Conservation (phyloP, 768 basidiomycete genomes). For the Leccinum arenicola region DNA sequence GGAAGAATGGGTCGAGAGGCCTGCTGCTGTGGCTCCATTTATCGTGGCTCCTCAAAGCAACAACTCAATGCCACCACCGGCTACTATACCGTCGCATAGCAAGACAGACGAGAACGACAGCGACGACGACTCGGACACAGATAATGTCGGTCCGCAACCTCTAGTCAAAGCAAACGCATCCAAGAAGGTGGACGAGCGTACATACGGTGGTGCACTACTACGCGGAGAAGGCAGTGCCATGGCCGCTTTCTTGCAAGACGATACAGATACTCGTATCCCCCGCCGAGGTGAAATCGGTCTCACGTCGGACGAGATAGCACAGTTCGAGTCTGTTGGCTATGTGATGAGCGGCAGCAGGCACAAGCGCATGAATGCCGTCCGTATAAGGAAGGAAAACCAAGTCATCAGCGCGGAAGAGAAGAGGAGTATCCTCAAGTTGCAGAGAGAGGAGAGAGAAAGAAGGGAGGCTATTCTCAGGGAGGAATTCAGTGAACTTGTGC, state of each 20-base stretch:
- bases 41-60: slow-evolving; percentile 22
- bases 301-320: slow-evolving; percentile 80
- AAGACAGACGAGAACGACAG: slow-evolving; percentile 33
- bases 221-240: slow-evolving; percentile 97
- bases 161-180: slow-evolving; percentile 38
- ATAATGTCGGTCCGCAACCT: slow-evolving; percentile 76
- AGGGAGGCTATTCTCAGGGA: slow-evolving; percentile 86
- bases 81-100: slow-evolving; percentile 16
- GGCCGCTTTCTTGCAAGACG: slow-evolving; percentile 93
- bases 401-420: slow-evolving; percentile 99
- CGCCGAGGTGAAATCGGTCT: slow-evolving; percentile 98
- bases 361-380: slow-evolving; percentile 96
- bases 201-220: slow-evolving; percentile 86
- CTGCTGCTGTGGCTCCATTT: slow-evolving; percentile 29
- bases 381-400: slow-evolving; percentile 99
- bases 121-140: slow-evolving; percentile 53
- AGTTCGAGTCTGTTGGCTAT: slow-evolving; percentile 87
- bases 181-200: slow-evolving; percentile 72
- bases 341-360: slow-evolving; percentile 98
- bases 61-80: slow-evolving; percentile 24
- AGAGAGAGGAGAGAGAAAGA: slow-evolving; percentile 90
- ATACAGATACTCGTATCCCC: slow-evolving; percentile 83
- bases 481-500: slow-evolving; percentile 84
- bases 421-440: slow-evolving; percentile 90
- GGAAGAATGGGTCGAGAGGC: slow-evolving; percentile 72